A percentile compares a stretch with the other conserved stretches of the same genome.
These are phyloP conservation scores for Zygosaccharomyces bailii DNA, from an alignment of 805 yeast genomes.

Conservation along the genomic window DNA sequence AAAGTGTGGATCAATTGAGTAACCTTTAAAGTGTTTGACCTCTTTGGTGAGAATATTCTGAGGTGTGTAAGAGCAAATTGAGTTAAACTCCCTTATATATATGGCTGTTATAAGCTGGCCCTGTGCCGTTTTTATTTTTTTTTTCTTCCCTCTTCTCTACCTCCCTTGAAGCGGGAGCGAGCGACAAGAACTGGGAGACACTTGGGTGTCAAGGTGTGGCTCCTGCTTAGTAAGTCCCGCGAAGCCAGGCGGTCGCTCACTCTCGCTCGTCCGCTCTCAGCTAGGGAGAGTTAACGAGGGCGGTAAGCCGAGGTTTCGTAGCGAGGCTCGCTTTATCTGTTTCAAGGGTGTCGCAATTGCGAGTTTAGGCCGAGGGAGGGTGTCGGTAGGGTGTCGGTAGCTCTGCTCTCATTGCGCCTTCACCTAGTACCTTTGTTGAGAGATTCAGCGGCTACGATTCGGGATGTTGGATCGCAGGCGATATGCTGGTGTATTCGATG, in stretches of 20 bases:
- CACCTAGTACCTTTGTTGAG: no score
- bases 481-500: no score
- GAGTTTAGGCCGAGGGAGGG: no score
- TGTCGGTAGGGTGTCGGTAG: no score
- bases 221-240: background rate
- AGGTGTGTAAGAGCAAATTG: conserved; percentile 5
- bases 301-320: background rate
- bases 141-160: background rate
- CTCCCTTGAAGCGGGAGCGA: background rate
- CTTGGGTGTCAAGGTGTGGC: background rate
- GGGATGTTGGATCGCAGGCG: no score
- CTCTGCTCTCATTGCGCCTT: no score
- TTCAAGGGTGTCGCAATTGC: background rate
- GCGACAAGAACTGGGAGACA: background rate
- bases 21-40: conserved; percentile 3
- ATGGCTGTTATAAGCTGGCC: background rate
- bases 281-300: background rate
- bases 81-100: conserved; percentile 2
- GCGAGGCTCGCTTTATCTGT: background rate
- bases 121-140: background rate
- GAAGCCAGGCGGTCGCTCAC: background rate
- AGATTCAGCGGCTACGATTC: background rate
- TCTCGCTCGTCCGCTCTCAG: no score
- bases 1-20: background rate
- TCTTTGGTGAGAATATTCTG: background rate